Evolutionary conservation across 2,329 filamentous ascomycete species (phyloP).

Genomic region (Aspergillus sp.): DNA sequence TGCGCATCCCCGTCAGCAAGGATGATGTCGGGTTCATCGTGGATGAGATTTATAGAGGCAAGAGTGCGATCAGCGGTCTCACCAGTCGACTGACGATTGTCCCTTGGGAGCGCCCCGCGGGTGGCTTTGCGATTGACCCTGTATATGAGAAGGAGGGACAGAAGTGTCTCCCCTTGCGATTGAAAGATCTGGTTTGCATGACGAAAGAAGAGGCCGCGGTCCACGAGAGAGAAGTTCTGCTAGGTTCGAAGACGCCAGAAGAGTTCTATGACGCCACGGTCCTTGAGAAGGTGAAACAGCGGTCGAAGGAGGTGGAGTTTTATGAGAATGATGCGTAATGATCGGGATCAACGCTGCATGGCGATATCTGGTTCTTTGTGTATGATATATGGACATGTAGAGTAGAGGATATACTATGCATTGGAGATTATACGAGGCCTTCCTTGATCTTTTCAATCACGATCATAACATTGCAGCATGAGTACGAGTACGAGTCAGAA

Average conservation of each 20-base stretch:
- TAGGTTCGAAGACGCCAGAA: conserved; percentile 63
- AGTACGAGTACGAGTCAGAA: no score
- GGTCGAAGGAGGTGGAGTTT: conserved; percentile 65
- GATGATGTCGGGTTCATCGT: conserved; percentile 84
- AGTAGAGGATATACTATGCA: neutral
- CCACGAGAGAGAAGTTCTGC: conserved; percentile 79
- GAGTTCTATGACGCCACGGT: conserved; percentile 72
- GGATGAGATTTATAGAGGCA: conserved; percentile 83
- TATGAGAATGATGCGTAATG: conserved; percentile 50
- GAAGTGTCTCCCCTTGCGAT: conserved; percentile 67
- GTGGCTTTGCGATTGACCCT: conserved; percentile 61
- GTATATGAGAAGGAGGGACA: conserved; percentile 64
- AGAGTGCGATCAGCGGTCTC: conserved; percentile 79
- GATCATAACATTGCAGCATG: no score
- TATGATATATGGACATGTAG: neutral
- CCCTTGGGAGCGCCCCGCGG: conserved; percentile 70
- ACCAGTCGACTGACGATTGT: conserved; percentile 76
- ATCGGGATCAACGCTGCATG: neutral
- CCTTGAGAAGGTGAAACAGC: conserved; percentile 64
- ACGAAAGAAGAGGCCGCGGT: conserved; percentile 82
- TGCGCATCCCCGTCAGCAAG: conserved; percentile 74
- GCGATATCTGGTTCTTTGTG: neutral
- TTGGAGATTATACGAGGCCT: neutral
- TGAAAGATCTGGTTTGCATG: conserved; percentile 81
- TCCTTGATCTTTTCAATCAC: no score